phyloP scores from a whole-genome alignment of 176 grass and related monocot species.

The Themeda triandra region DNA sequence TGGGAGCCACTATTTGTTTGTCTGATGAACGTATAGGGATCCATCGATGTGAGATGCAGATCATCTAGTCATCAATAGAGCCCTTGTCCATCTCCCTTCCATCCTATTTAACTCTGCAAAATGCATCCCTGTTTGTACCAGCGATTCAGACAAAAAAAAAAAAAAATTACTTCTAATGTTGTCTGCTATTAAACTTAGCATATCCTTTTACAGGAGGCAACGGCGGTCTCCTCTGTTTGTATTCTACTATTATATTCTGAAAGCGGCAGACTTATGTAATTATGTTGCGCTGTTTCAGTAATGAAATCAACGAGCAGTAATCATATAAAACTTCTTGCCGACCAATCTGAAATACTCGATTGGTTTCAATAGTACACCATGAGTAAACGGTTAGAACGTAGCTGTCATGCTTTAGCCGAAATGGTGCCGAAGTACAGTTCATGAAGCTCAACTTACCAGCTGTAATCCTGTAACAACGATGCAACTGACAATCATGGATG shows the following conservation, averaged over 20 bases:
- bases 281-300: not conserved
- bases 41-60: too few species aligned
- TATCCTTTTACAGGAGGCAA: not conserved
- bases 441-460: constrained; percentile 33
- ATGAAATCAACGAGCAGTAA: not conserved
- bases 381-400: constrained; percentile 31
- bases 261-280: not conserved
- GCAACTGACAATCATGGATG: not conserved
- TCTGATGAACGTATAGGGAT: too few species aligned
- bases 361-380: not conserved
- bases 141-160: not conserved
- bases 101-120: not conserved
- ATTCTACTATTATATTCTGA: not conserved
- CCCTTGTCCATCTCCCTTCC: not conserved
- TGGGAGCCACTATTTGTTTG: not conserved
- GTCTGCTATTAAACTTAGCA: not conserved
- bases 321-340: not conserved
- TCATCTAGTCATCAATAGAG: constrained; percentile 24
- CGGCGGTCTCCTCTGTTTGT: not conserved
- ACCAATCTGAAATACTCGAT: not conserved
- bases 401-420: constrained; percentile 15
- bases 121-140: not conserved
- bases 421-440: not conserved
- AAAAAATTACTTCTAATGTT: not conserved
- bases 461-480: constrained; percentile 40